Base-by-base conservation (phyloP, 176 grass and related monocot genomes). In the Eragrostis nindensis region DNA sequence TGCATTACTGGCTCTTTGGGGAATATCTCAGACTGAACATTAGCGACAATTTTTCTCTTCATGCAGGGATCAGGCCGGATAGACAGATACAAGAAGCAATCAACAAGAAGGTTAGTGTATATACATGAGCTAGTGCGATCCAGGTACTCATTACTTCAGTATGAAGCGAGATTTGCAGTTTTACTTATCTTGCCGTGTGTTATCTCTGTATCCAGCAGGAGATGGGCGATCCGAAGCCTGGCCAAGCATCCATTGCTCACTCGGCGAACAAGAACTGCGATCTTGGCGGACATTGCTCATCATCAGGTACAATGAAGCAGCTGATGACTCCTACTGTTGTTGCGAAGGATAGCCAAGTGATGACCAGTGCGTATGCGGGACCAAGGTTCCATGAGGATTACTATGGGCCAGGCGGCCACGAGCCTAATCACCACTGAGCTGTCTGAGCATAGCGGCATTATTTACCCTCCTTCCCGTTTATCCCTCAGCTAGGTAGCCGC, bases 321-420 rank as follows among this genome's bases (percentile, higher is more conserved):
- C n/a, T n/a, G n/a, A 72, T 36, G 62, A 61, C 68, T 68, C 9
- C 50, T 18, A 16, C 77, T 66, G 66, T 66, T 59, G 82, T 85
- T 74, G 80, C 6, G 49, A 55, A 83, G 83, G 82, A 75, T 88
- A 88, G 22, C 57, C 74, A 86, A 15, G 69, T 78, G 73, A 71
- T 63, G 62, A 56, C 36, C 82, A 83, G 78, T 50, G 78, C 72
- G 27, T 71, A 36, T 59, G 75, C 53, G 38, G 75, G 69, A 18
- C 85, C 85, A 48, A 82, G 52, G 75, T 90, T 94, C 80, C 88
- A 94, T 83, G 91, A 94, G 61, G 88, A 94, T 88, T 90, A 90
- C 71, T 94, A 77, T 73, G 73, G 79, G 62, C 79, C 76, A 46
- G 79, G 68, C 50, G 70, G 76, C 67, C 81, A 89, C 64, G 30